Evolutionary conservation across 495 filamentous ascomycete species (phyloP), one percentile per base, ranked within the genome.

Genomic region (Xylaria curta): DNA sequence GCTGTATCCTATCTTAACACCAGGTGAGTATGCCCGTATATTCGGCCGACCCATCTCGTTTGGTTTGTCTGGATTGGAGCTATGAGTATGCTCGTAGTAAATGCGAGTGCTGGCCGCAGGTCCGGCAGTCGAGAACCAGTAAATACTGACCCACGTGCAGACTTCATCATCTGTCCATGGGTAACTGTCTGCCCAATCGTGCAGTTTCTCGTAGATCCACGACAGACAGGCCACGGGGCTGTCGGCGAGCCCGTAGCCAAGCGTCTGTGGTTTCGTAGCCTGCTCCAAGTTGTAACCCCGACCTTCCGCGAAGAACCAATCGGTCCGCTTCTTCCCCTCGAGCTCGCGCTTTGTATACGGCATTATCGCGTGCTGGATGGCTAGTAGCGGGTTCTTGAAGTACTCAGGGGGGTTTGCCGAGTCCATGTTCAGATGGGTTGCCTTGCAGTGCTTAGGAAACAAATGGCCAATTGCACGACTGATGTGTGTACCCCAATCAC

Each of bases 121-220:
- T 0, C 87, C 89, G 0, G 88, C 86, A 10, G 76, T 81, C 15
- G 83, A 85, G 72, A 91, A 91, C 80, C 80, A 84, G 76, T 91
- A 91, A 63, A 92, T 87, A 26, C 82, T 87, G 0, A 90, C 81
- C 90, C 91, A 91, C 0, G 89, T 91, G 36, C 91, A 80, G 31
- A 91, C 82, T 76, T 92, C 87, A 54, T 92, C 90, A 49, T 91
- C 88, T 1, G 85, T 90, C 91, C 91, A 92, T 9, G 87, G 84
- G 73, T 91, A 91, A 1, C 71, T 76, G 73, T 93, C 91, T 0
- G 87, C 88, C 89, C 91, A 91, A 69, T 89, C 86, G 75, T 90
- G 87, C 36, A 92, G 83, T 73, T 92, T 93, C 76, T 92, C 91
- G 63, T 89, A 87, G 54, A 93, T 88, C 90, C 90, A 92, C 0